Evolutionary conservation across 2,329 filamentous ascomycete genomes (phyloP), one percentile per base, ranked within the genome.

Genomic region (Diaporthe destruens): DNA sequence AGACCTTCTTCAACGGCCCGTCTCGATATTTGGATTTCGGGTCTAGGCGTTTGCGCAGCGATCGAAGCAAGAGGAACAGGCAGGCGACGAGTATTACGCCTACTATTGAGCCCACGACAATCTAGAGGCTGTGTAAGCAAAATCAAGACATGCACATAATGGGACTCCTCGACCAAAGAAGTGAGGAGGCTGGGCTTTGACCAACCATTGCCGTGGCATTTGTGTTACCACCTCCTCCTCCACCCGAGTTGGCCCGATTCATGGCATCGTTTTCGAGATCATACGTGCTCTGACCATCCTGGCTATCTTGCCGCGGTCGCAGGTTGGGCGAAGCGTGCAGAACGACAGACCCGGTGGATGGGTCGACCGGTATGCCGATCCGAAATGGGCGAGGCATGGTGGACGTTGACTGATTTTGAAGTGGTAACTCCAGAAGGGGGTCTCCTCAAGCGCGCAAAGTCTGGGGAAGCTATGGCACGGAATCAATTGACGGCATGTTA

Each of bases 1-100:
- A 89, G 78, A 83, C 81, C 23, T 81, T 81, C 77, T 88, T 89
- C 42, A 89, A 77, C 34, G 82, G 80, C 0, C 85, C 87, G 6
- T 88, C 86, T 29, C 89, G 81, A 72, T 85, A 86, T 79, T 83
- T 88, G 3, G 87, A 86, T 36, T 85, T 81, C 70, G 80, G 83
- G 74, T 87, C 80, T 7, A 66, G 23, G 47, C 78, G 77, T 34
- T 70, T 73, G 67, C 77, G 78, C 20, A 77, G 51, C 61, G 73
- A 73, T 51, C 78, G 77, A 49, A 78, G 51, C 6, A 75, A 68
- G 36, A 80, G 72, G 39, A 75, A 69, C 47, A 76, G 54, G 53
- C 76, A 72, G 51, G 72, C 73, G 12, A 79, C 44, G n/a, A 70
- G 56, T 25, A 78, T 63, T n/a, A 78, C 36, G 34, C 76, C 75